phyloP scores from a whole-genome alignment of 2,329 filamentous ascomycete species.

The Fusarium beomiforme region DNA sequence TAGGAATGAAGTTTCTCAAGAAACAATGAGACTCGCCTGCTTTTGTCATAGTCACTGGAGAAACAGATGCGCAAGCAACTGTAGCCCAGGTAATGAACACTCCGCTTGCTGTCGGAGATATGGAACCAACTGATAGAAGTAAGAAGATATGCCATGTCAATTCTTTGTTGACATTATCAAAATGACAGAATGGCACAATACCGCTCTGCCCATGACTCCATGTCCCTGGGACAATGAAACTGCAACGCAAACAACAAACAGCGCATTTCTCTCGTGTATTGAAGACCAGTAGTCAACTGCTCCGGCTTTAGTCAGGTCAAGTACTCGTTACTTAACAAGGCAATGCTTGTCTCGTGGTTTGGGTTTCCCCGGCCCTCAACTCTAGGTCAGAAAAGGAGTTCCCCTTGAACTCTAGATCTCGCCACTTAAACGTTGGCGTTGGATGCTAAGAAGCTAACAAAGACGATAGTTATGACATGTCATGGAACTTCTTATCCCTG shows the following conservation, averaged over 20 bases:
- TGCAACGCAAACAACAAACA: conserved; percentile 7
- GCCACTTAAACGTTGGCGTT: neutral
- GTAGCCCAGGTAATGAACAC: conserved; percentile 1
- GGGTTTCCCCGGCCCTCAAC: conserved; percentile 2
- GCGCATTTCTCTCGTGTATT: conserved; percentile 7
- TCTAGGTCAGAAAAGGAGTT: conserved; percentile 17
- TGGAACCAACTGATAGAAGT: neutral
- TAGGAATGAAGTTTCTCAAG: conserved; percentile 23
- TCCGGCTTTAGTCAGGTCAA: neutral
- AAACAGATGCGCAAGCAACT: neutral
- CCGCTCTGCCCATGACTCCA: neutral
- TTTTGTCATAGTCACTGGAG: neutral
- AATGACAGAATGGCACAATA: neutral
- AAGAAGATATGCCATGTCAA: neutral
- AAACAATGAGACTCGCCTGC: neutral
- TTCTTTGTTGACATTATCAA: conserved; percentile 4
- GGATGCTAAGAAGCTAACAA: neutral
- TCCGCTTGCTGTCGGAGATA: neutral
- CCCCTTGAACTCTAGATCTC: neutral
- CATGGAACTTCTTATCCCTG: neutral
- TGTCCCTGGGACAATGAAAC: neutral
- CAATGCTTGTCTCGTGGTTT: conserved; percentile 9
- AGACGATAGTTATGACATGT: conserved; percentile 16
- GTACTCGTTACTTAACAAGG: conserved; percentile 11
- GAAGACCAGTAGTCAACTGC: conserved; percentile 8